phyloP scores from a whole-genome alignment of 257 asterid genomes.

The Osmanthus fragrans region DNA sequence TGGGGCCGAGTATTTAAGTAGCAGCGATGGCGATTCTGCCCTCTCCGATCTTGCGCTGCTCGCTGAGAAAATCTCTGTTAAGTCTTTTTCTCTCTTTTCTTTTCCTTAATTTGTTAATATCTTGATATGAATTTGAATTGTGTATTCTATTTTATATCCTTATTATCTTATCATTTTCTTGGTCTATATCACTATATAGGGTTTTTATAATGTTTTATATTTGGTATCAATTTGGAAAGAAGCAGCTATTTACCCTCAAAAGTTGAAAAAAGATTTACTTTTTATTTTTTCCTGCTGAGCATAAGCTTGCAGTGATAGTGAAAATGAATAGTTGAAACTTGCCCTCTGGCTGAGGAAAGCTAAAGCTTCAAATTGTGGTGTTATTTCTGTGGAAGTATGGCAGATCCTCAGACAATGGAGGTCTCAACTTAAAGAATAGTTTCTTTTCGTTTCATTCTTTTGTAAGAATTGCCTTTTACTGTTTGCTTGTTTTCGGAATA shows the following conservation, averaged over 20 bases:
- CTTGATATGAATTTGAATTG: not conserved
- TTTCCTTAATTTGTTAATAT: not conserved
- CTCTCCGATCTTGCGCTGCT: slow-evolving; percentile 58
- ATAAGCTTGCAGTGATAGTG: not conserved
- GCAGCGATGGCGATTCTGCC: slow-evolving; percentile 78
- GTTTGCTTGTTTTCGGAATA: not conserved
- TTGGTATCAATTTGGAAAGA: not conserved
- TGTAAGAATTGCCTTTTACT: not conserved
- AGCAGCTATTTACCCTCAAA: not conserved
- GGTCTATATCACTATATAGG: not conserved
- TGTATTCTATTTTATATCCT: not conserved
- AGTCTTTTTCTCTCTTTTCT: slow-evolving; percentile 27
- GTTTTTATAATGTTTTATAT: not conserved
- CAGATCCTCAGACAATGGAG: not conserved
- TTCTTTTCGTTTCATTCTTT: not conserved
- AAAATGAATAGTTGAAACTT: not conserved
- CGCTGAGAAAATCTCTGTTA: slow-evolving; percentile 62
- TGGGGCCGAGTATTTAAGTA: slow-evolving; percentile 55
- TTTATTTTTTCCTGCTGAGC: not conserved
- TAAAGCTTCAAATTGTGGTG: no score
- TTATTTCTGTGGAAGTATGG: no score
- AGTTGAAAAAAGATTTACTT: not conserved
- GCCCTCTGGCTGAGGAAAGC: not conserved
- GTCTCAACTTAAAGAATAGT: not conserved
- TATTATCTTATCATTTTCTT: not conserved